A percentile compares a stretch with the other conserved stretches of the same genome.
phyloP scores from a whole-genome alignment of 805 yeast species.

The Cyberlindnera mycetangii region DNA sequence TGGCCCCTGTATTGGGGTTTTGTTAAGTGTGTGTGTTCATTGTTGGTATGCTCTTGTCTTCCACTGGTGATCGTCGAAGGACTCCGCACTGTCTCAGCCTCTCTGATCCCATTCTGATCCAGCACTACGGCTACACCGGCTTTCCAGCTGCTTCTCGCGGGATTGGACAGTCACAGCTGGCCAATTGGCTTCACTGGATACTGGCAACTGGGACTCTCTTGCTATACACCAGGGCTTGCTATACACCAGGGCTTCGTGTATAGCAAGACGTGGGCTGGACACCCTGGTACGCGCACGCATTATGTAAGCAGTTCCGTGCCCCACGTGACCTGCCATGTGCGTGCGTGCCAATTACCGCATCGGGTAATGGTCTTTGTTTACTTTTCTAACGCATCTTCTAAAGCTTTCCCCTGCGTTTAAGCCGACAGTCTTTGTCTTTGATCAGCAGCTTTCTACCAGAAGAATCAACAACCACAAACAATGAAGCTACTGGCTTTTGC shows the following conservation, averaged over 20 bases:
- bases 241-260: no score
- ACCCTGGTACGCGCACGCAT: background rate
- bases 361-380: constrained; percentile 17
- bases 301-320: no score
- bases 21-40: no score
- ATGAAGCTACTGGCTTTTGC: background rate
- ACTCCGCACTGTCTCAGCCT: background rate
- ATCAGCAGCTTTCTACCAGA: background rate
- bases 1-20: no score
- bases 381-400: constrained; percentile 7
- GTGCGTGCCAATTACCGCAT: constrained; percentile 6
- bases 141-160: no score
- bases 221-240: no score
- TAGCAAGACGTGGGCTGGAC: no score
- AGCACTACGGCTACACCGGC: no score
- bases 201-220: no score
- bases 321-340: background rate
- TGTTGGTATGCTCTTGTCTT: background rate
- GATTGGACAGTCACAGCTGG: no score
- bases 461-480: background rate
- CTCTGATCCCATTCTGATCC: background rate
- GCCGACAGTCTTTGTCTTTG: background rate
- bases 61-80: background rate
- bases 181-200: no score
- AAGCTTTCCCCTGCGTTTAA: constrained; percentile 5